Base-by-base conservation (phyloP, 1,284 basidiomycete genomes). In the Apiotrichum porosum region DNA sequence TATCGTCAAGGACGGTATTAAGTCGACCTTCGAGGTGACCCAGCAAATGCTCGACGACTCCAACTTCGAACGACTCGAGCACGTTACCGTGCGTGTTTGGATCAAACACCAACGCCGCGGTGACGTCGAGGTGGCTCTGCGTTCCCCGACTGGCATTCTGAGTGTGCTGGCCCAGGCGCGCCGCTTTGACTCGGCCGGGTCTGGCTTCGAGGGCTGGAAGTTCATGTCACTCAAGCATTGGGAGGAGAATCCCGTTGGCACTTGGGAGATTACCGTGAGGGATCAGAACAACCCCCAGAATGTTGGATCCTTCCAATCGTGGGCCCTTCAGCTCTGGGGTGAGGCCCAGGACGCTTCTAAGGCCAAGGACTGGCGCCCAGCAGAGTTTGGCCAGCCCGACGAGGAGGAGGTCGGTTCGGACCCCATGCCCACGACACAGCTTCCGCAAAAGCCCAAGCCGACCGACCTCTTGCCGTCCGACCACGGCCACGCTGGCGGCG, bases 151-250 rank as follows among this genome's bases (percentile, higher is more conserved):
- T 49, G 90, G 91, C 8, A 79, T 97, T 56, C 85, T 78, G 65
- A 95, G 90, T 64, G 78, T 97, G 9, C 75, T 99, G 33, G 92
- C 87, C 19, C 81, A 82, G 12, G 79, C 79, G 42, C 81, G 95
- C 49, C 71, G 78, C 28, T 80, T 78, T 33, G 95, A 99, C 67
- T 71, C 75, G 38, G 85, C 81, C 13, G 69, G 64, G 4, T 79
- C 78, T 10, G 95, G 95, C 6, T 95, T 81, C 70, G 82, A 83
- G 22, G 93, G 91, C 0, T 99, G 95, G 95, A 86, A 82, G 18
- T 99, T 99, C 69, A 98, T 97, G 93, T 83, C 84, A 21, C 82
- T 98, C 48, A 98, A 98, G 74, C 95, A 99, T 70, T 99, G 95
- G 95, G 92, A 86, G 40, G 95, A 99, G 75, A 79, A 87, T 63